These are phyloP conservation scores for Corynascus novoguineensis DNA, from an alignment of 495 filamentous ascomycete genomes.

Conservation along the genomic window DNA sequence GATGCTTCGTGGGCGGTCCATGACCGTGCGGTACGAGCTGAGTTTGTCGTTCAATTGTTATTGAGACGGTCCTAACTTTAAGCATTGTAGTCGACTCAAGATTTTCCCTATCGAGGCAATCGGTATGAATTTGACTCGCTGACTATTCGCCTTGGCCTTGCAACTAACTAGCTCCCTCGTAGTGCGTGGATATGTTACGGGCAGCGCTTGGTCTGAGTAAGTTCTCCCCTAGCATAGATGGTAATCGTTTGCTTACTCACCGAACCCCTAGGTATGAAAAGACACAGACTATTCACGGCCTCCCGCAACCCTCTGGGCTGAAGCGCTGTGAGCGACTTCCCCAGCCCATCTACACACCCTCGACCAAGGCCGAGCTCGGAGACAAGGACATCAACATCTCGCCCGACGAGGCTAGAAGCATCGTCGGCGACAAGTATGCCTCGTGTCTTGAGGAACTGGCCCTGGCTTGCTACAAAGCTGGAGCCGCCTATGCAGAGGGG, in stretches of 20 bases:
- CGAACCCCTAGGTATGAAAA: slow-evolving; percentile 39
- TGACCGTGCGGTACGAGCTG: slow-evolving; percentile 57
- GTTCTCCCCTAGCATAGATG: not conserved
- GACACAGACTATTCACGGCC: slow-evolving; percentile 75
- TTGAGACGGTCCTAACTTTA: not conserved
- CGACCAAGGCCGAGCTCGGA: slow-evolving; percentile 82
- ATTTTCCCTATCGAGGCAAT: slow-evolving; percentile 83
- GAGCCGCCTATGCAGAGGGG: slow-evolving; percentile 65
- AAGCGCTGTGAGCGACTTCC: slow-evolving; percentile 68
- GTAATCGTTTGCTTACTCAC: not conserved
- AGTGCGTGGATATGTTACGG: slow-evolving; percentile 91
- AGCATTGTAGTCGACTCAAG: slow-evolving; percentile 50
- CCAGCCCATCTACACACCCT: slow-evolving; percentile 75
- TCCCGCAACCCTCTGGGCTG: slow-evolving; percentile 60
- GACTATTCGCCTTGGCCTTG: no score
- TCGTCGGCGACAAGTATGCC: slow-evolving; percentile 74
- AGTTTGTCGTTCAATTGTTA: not conserved
- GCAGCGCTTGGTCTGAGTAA: slow-evolving; percentile 77
- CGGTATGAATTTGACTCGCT: not conserved
- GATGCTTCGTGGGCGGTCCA: slow-evolving; percentile 62
- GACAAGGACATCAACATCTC: slow-evolving; percentile 89
- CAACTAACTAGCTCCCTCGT: not conserved
- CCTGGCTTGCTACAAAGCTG: slow-evolving; percentile 66
- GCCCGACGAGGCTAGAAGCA: slow-evolving; percentile 58
- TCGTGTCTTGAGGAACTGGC: slow-evolving; percentile 65